Evolutionary conservation across 2,329 filamentous ascomycete species (phyloP).

Genomic region (Cladosporium sp.): DNA sequence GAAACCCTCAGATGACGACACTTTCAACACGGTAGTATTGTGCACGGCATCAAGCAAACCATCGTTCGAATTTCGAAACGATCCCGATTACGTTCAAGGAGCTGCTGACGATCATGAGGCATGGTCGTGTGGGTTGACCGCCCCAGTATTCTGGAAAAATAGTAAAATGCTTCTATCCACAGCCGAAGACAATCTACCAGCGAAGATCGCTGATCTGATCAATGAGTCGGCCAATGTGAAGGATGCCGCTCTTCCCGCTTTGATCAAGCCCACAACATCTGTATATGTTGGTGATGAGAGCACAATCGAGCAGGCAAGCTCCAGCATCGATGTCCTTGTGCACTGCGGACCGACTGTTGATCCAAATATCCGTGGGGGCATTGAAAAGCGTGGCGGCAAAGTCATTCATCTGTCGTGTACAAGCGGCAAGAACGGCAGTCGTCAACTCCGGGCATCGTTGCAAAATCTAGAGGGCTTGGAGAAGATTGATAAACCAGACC

Average conservation of each 20-base stretch:
- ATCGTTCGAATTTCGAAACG: slow-evolving; percentile 64
- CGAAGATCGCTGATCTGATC: slow-evolving; percentile 50
- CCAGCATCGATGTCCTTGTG: slow-evolving; percentile 42
- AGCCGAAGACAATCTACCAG: slow-evolving; percentile 63
- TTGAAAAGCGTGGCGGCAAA: slow-evolving; percentile 5
- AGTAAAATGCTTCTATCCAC: slow-evolving; percentile 60
- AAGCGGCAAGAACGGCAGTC: slow-evolving; percentile 74
- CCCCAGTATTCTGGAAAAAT: slow-evolving; percentile 77
- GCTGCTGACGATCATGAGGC: slow-evolving; percentile 93
- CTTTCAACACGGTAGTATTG: slow-evolving; percentile 73
- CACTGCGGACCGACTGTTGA: slow-evolving; percentile 48
- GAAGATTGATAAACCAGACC: slow-evolving; percentile 11
- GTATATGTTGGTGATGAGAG: slow-evolving; percentile 44
- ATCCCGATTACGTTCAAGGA: slow-evolving; percentile 84
- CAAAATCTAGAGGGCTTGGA: slow-evolving; percentile 49
- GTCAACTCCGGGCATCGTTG: slow-evolving; percentile 75
- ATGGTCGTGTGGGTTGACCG: slow-evolving; percentile 81
- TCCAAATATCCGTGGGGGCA: slow-evolving; percentile 11
- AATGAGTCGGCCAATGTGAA: neutral
- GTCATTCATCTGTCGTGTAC: slow-evolving; percentile 62
- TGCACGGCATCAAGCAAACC: slow-evolving; percentile 80
- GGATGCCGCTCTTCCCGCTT: slow-evolving; percentile 33
- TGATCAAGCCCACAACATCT: slow-evolving; percentile 43
- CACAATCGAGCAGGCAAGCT: slow-evolving; percentile 40
- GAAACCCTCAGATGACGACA: slow-evolving; percentile 45